Conservation (phyloP, 768 basidiomycete genomes). For the Calocybe gangraenosa region DNA sequence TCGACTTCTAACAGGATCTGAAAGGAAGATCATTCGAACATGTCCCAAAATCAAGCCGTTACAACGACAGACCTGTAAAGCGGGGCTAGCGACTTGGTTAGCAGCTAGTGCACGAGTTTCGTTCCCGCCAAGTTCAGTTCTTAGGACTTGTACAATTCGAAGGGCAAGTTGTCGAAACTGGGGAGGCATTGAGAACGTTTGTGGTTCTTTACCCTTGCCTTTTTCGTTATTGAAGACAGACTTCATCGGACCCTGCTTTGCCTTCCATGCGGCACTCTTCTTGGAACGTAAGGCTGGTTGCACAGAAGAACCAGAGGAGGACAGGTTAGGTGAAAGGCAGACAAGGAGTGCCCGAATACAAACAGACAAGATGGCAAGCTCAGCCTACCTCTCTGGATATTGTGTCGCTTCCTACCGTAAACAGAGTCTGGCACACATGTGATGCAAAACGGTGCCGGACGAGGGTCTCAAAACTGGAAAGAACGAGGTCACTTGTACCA, state of each 20-base stretch:
- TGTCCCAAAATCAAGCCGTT: slow-evolving; percentile 9
- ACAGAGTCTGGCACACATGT: slow-evolving; percentile 90
- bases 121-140: slow-evolving; percentile 54
- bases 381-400: slow-evolving; percentile 60
- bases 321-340: slow-evolving; percentile 64
- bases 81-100: slow-evolving; percentile 73
- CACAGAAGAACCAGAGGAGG: slow-evolving; percentile 30
- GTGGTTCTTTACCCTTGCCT: slow-evolving; percentile 28
- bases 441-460: slow-evolving; percentile 86
- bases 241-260: slow-evolving; percentile 74
- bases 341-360: slow-evolving; percentile 83
- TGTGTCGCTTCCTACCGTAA: slow-evolving; percentile 62
- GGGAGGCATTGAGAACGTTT: slow-evolving; percentile 29
- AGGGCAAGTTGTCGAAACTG: slow-evolving; percentile 45
- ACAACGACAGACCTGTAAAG: slow-evolving; percentile 52
- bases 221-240: slow-evolving; percentile 61
- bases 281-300: slow-evolving; percentile 68
- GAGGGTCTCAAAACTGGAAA: slow-evolving; percentile 56
- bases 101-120: slow-evolving; percentile 76
- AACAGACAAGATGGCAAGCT: slow-evolving; percentile 67
- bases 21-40: slow-evolving; percentile 3
- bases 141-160: slow-evolving; percentile 47
- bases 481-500: neutral
- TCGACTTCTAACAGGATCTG: slow-evolving; percentile 86
- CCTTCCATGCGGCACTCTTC: slow-evolving; percentile 79